Evolutionary conservation across 371 early-diverging fungal genomes (phyloP), one percentile per base, ranked within the genome.

Genomic region (Batkoa obscura): DNA sequence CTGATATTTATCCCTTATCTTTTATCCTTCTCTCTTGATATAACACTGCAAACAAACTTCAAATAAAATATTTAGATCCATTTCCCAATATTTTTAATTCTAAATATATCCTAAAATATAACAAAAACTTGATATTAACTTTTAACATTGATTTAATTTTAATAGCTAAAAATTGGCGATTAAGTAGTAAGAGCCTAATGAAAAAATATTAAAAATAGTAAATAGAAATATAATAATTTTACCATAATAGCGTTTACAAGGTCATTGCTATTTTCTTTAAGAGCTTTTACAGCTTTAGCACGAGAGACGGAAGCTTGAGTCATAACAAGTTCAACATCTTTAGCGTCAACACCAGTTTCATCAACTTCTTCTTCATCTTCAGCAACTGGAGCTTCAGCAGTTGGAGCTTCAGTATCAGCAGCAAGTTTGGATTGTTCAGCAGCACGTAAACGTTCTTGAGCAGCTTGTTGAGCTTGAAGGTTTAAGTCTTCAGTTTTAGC

Each of bases 231-330:
- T 23, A 23, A 43, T 12, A 10, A 39, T 4, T 6, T 57, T 57
- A 62, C 64, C 64, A 96, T 94, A 75, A 94, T 94, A 65, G 94
- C 90, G 68, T 90, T 90, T 65, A 96, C 90, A 62, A 96, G 82
- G 70, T 96, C 97, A 69, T 78, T 83, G 67, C 79, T 71, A 79
- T 87, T 84, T 64, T 75, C 71, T 75, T 80, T 83, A 59, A 88
- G 72, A 43, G 94, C 94, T 78, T 83, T 84, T 70, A 94, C 74
- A 42, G 95, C 97, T 79, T 89, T 85, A 70, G 77, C 64, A 56
- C 94, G 83, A 60, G 81, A 74, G 61, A 81, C 84, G 66, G 78
- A 80, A 63, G 93, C 88, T 79, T 96, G 94, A 59, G 66, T 66
- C 73, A 93, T 81, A 60, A 94, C 92, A 52, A 96, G 74, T 60